Evolutionary conservation across 2,329 filamentous ascomycete species (phyloP).

Genomic region (Lecanicillium sp.): DNA sequence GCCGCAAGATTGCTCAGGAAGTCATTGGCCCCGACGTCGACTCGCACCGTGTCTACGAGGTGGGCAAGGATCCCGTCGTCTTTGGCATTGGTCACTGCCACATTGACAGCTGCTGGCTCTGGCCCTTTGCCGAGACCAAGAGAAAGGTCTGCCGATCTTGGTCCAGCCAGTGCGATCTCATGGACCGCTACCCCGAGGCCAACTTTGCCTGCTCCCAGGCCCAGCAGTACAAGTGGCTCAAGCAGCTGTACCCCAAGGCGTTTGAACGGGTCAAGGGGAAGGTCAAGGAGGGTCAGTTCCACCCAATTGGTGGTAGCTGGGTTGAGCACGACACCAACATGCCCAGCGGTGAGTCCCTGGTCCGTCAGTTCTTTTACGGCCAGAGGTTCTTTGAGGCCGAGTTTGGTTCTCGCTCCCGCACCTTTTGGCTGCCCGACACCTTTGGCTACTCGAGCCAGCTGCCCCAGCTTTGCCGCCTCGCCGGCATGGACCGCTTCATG

Average conservation of each 20-base stretch:
- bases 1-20: slow-evolving; percentile 72
- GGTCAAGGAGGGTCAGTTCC: slow-evolving; percentile 83
- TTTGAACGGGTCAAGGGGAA: slow-evolving; percentile 88
- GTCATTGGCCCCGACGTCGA: slow-evolving; percentile 79
- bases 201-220: slow-evolving; percentile 89
- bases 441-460: slow-evolving; percentile 96
- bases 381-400: slow-evolving; percentile 91
- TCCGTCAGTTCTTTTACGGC: slow-evolving; percentile 90
- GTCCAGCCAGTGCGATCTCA: slow-evolving; percentile 92
- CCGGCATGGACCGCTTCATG: slow-evolving; percentile 95
- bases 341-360: slow-evolving; percentile 88
- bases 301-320: slow-evolving; percentile 96
- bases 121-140: slow-evolving; percentile 97
- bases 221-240: slow-evolving; percentile 97
- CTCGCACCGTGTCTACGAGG: slow-evolving; percentile 76
- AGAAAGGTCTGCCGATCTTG: slow-evolving; percentile 93
- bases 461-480: slow-evolving; percentile 83
- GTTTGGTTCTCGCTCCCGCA: slow-evolving; percentile 81
- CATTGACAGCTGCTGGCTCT: slow-evolving; percentile 97
- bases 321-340: slow-evolving; percentile 98
- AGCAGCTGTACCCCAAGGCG: slow-evolving; percentile 77
- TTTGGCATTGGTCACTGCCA: slow-evolving; percentile 93
- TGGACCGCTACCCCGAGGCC: slow-evolving; percentile 91
- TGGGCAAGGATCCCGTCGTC: slow-evolving; percentile 66
- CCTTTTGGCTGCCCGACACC: slow-evolving; percentile 97